These are phyloP conservation scores for Royoungia palumana DNA, from an alignment of 768 basidiomycete species.

Conservation along the genomic window DNA sequence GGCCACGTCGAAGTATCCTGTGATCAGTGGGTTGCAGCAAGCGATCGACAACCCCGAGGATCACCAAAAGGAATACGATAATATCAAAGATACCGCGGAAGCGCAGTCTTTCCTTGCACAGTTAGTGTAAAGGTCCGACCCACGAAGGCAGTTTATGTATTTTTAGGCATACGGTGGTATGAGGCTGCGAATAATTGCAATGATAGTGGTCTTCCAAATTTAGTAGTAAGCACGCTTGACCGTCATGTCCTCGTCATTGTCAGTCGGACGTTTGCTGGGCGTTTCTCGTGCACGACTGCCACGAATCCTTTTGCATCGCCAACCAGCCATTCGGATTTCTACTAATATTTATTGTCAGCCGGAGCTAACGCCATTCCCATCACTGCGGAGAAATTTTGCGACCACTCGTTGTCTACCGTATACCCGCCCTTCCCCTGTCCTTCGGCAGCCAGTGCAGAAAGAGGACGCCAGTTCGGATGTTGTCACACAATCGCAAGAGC, in stretches of 20 bases:
- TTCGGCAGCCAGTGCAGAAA: conserved; percentile 2
- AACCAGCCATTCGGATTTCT: background rate
- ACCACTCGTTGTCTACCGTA: conserved; percentile 12
- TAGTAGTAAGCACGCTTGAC: background rate
- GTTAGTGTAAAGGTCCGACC: no score
- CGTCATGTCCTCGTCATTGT: conserved; percentile 13
- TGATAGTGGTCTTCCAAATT: conserved; percentile 3
- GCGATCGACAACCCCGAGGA: no score
- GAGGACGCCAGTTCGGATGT: conserved; percentile 1
- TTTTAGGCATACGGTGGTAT: no score
- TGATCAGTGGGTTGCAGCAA: no score
- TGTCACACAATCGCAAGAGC: conserved; percentile 13
- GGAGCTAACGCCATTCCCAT: background rate
- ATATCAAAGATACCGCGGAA: no score
- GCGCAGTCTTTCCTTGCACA: no score
- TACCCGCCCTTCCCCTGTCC: conserved; percentile 8
- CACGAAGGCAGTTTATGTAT: no score
- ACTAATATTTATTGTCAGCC: background rate
- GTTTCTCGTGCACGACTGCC: conserved; percentile 7
- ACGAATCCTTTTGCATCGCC: background rate
- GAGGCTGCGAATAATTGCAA: no score
- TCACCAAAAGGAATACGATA: no score
- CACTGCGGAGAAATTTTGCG: conserved; percentile 10
- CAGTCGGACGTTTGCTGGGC: conserved; percentile 1
- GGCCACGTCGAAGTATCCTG: no score